A percentile compares a stretch with the other conserved stretches of the same genome.
Evolutionary conservation across 1,284 basidiomycete species (phyloP).

Genomic region (Rhodofomes roseus): DNA sequence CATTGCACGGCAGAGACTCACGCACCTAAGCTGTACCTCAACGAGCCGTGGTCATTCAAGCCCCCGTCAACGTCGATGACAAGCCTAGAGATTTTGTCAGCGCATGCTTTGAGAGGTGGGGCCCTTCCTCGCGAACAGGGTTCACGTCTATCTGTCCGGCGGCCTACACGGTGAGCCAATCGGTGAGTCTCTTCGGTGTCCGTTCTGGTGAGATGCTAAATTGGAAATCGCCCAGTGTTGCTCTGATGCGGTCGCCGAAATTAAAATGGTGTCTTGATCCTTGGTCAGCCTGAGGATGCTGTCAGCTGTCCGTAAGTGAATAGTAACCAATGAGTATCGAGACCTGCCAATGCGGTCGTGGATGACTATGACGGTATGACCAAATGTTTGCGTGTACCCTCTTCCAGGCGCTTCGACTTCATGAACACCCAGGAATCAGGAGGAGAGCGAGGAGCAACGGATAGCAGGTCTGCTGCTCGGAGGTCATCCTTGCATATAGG

Average conservation of each 20-base stretch:
- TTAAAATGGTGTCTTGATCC: neutral
- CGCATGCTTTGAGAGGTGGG: neutral
- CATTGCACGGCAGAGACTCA: too few relatives aligned
- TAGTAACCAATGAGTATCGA: neutral
- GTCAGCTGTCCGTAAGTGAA: neutral
- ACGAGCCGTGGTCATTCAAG: too few relatives aligned
- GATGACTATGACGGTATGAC: neutral
- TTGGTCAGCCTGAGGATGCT: neutral
- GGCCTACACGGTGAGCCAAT: neutral
- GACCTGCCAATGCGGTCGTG: neutral
- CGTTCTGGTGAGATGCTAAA: neutral
- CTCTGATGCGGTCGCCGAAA: neutral
- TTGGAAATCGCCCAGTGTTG: neutral
- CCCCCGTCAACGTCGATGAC: neutral
- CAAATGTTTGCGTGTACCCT: neutral
- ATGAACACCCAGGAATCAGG: neutral
- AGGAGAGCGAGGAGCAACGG: neutral
- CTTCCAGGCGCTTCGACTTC: neutral
- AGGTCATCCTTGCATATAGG: neutral
- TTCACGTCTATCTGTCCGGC: neutral
- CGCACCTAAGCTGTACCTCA: too few relatives aligned
- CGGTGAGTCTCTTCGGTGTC: neutral
- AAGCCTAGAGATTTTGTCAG: neutral
- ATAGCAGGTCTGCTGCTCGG: neutral
- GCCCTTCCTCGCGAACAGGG: neutral